Conservation (phyloP, 106 monocot genomes). For the Acorus calamus region DNA sequence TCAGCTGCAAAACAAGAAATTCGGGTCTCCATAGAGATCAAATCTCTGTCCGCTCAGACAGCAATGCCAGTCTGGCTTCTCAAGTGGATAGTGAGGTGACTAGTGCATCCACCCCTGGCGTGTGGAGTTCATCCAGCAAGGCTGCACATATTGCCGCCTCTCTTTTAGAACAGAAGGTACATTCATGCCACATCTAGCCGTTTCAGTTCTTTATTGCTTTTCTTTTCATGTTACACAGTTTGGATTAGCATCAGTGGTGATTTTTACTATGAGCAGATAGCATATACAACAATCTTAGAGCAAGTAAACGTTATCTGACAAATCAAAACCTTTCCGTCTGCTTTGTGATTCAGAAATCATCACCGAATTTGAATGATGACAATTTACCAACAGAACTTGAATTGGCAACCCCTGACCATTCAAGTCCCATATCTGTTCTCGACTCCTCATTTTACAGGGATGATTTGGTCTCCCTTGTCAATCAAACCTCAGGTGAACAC, state of each 20-base stretch:
- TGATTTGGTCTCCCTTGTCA: constrained; percentile 6
- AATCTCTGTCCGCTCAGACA: constrained; percentile 1
- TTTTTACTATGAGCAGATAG: too few species aligned
- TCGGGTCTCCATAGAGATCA: neutral
- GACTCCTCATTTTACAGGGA: constrained; percentile 17
- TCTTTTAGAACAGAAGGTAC: constrained; percentile 7
- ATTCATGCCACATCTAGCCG: neutral
- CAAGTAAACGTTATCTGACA: too few species aligned
- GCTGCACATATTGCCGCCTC: neutral
- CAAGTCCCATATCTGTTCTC: constrained; percentile 24
- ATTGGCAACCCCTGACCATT: constrained; percentile 9
- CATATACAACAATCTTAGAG: too few species aligned
- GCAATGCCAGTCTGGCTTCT: neutral
- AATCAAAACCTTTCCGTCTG: too few species aligned
- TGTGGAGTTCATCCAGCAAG: neutral
- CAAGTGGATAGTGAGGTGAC: constrained; percentile 6
- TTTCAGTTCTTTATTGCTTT: neutral
- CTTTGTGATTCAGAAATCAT: constrained; percentile 10
- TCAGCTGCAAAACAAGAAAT: neutral
- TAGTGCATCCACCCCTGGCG: neutral
- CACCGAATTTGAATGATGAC: constrained; percentile 6
- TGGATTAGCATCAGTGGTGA: too few species aligned
- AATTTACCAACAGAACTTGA: constrained; percentile 5
- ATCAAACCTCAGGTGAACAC: constrained; percentile 5
- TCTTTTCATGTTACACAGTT: too few species aligned